Evolutionary conservation across 1,284 basidiomycete species (phyloP), one percentile per base, ranked within the genome.

Genomic region (Marasmius fiardii): DNA sequence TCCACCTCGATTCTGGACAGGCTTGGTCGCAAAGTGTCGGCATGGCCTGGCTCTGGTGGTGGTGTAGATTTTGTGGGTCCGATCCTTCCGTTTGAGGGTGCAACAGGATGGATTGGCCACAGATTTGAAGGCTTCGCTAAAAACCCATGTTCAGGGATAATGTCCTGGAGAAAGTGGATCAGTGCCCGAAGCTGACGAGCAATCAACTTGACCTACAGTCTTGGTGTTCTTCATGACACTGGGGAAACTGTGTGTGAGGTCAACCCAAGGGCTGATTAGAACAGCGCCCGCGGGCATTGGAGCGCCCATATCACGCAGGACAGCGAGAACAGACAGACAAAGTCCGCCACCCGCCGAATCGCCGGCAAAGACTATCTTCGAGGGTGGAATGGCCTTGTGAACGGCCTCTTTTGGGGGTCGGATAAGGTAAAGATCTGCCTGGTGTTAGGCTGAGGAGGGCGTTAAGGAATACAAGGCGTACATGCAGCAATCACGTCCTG

Each of bases 261-360:
- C 92, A 11, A 88, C 85, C 88, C 88, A 92, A 1, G 90, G 90
- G 58, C 85, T 88, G 60, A 93, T 88, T 18, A 92, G 72, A 0
- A 89, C 81, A 0, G 84, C 87, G 2, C 91, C 92, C 1, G 90
- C 87, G 0, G 92, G 92, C 61, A 86, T 72, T 0, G 88, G 85
- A 18, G 90, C 65, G 0, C 82, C 85, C 53, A 88, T 73, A 65
- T 96, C 93, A 8, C 93, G 81, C 4, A 95, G 74, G 31, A 94
- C 77, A 33, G 88, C 86, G 2, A 95, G 71, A 1, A 85, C 71
- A 0, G 86, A 80, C 18, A 93, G 63, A 20, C 81, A 84, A 2
- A 94, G 71, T 1, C 86, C 89, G 1, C 85, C 93, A 10, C 93
- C 93, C 0, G 93, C 92, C 3, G 88, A 92, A 67, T 95, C 93